These are phyloP conservation scores for Beauveria caledonica DNA, from an alignment of 2,329 filamentous ascomycete genomes.

Conservation along the genomic window DNA sequence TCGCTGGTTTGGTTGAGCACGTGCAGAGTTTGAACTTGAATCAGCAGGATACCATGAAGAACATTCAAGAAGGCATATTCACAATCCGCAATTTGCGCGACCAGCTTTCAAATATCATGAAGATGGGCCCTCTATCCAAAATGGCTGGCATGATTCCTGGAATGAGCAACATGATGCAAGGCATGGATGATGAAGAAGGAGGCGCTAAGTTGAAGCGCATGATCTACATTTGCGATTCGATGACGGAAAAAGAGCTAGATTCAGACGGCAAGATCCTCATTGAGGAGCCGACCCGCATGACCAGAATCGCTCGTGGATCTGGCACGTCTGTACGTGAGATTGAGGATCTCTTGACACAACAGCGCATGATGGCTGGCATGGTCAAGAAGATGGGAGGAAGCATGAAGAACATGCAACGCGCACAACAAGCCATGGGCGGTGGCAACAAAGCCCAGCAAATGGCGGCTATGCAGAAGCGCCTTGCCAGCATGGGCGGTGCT, in stretches of 20 bases:
- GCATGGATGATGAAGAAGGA: slow-evolving; percentile 97
- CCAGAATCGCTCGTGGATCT: slow-evolving; percentile 78
- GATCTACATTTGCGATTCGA: slow-evolving; percentile 98
- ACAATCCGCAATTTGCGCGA: slow-evolving; percentile 90
- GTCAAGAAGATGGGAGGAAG: slow-evolving; percentile 98
- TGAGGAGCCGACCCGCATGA: slow-evolving; percentile 88
- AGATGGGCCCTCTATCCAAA: slow-evolving; percentile 96
- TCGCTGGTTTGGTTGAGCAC: slow-evolving; percentile 90
- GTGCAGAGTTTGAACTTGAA: slow-evolving; percentile 92
- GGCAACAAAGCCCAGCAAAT: slow-evolving; percentile 89
- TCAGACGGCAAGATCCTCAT: slow-evolving; percentile 91
- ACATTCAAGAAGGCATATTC: slow-evolving; percentile 94
- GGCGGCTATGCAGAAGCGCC: slow-evolving; percentile 91
- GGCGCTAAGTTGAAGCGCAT: slow-evolving; percentile 88
- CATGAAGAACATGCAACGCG: slow-evolving; percentile 95
- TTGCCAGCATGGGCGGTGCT: slow-evolving; percentile 80
- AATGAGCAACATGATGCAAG: slow-evolving; percentile 85
- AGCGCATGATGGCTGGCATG: slow-evolving; percentile 98
- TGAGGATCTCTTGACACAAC: slow-evolving; percentile 93
- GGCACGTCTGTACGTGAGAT: slow-evolving; percentile 89
- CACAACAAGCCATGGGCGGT: slow-evolving; percentile 83
- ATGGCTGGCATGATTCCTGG: slow-evolving; percentile 99
- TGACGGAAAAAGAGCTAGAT: slow-evolving; percentile 94
- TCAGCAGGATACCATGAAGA: slow-evolving; percentile 98
- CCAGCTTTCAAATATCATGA: slow-evolving; percentile 97